Base-by-base conservation (phyloP, 2,329 filamentous ascomycete genomes). In the Ascochyta clinopodiicola region DNA sequence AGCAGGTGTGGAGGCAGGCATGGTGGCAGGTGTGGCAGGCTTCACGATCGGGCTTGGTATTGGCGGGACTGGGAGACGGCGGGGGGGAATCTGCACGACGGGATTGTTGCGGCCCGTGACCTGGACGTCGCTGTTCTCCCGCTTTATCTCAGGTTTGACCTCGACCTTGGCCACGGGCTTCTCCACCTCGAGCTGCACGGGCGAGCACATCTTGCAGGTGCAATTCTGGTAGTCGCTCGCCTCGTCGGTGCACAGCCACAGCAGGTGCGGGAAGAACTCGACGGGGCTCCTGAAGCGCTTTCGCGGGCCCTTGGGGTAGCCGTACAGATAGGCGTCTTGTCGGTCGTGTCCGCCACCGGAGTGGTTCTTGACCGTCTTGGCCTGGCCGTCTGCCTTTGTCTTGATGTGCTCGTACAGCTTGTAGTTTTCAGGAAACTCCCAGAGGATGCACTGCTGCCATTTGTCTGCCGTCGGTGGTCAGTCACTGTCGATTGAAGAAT, bases 271-370 rank as follows among this genome's bases (percentile, higher is more conserved):
- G 57, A 85, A 84, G 74, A 86, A 86, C 59, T 86, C 84, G 46
- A 79, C 79, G 0, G 84, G 83, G 63, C 83, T 86, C 50, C 84
- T 73, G 66, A 81, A 87, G 44, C 83, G 78, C 71, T 85, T 86
- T 68, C 80, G 82, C 17, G 81, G 77, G 15, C 84, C 84, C 40
- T 78, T 73, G 2, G 84, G 84, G 64, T 86, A 83, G 19, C 84
- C 84, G 66, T 86, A 86, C 6, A 87, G 76, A 60, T 86, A 86
- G 29, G 82, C 82, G 66, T 87, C 84, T 62, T 84, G 82, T 50
- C 84, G 74, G 64, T 84, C 82, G 57, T 81, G 81, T 10, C 77
- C 79, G 31, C 80, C 81, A 32, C 76, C 78, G 6, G 78, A 80
- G 66, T 81, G 77, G 46, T 78, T 81, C 70, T 81, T 79, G 68